Conservation (phyloP, 768 basidiomycete species). For the Russula sp. region DNA sequence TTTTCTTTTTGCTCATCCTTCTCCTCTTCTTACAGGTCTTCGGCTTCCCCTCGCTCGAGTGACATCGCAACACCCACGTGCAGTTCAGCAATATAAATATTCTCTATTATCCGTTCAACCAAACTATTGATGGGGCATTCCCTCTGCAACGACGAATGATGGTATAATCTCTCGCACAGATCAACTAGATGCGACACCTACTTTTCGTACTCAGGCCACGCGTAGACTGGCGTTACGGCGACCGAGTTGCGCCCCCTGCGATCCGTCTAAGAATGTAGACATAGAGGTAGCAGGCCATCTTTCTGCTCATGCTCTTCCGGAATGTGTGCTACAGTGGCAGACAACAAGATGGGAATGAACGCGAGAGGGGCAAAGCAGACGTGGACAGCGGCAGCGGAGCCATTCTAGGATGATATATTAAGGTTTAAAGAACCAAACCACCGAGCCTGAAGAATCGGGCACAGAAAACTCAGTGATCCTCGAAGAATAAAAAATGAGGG, state of each 20-base stretch:
- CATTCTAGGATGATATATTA: conserved; percentile 52
- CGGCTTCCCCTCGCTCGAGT: no score
- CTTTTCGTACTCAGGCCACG: conserved; percentile 43
- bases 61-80: no score
- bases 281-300: conserved; percentile 32
- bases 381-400: conserved; percentile 60
- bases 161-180: conserved; percentile 50
- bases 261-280: conserved; percentile 50
- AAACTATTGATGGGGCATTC: conserved; percentile 12
- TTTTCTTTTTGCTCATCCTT: no score
- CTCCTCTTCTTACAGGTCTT: no score
- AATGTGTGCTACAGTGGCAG: conserved; percentile 1
- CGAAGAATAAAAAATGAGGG: neutral
- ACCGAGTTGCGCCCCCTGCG: conserved; percentile 50
- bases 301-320: conserved; percentile 18
- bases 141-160: conserved; percentile 29
- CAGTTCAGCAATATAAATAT: neutral
- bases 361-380: conserved; percentile 52
- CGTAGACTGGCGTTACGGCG: conserved; percentile 39
- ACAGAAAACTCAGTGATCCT: neutral
- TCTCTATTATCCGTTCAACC: neutral
- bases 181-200: conserved; percentile 43
- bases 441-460: conserved; percentile 45
- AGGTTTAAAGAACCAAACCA: conserved; percentile 61
- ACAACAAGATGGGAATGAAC: conserved; percentile 37